phyloP scores from a whole-genome alignment of 306 rosid genomes.

The Cucumis cinereus region DNA sequence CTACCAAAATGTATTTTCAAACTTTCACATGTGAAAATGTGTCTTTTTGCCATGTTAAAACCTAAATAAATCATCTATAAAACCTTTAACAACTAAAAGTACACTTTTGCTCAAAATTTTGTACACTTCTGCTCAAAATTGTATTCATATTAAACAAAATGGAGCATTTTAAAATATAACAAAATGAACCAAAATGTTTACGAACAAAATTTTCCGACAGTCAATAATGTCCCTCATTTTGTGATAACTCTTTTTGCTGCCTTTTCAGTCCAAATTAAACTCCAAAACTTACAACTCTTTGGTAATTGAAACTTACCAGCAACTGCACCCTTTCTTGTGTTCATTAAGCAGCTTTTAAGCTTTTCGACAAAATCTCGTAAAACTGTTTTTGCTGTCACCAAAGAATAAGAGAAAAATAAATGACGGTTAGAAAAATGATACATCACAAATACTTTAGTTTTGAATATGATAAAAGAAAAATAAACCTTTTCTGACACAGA shows the following conservation, averaged over 20 bases:
- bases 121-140: not conserved
- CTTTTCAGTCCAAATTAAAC: not conserved
- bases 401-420: not conserved
- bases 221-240: not conserved
- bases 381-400: not conserved
- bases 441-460: not conserved
- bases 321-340: not conserved
- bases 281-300: not conserved
- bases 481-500: not conserved
- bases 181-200: too few relatives aligned
- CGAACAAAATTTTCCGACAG: not conserved
- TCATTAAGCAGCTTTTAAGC: not conserved
- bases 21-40: not conserved
- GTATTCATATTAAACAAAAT: too few relatives aligned
- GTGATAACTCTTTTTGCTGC: not conserved
- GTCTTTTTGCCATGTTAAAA: not conserved
- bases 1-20: not conserved
- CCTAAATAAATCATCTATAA: not conserved
- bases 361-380: not conserved
- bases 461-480: not conserved
- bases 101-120: not conserved
- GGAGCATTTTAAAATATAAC: too few relatives aligned
- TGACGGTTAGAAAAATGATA: not conserved
- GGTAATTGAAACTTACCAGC: not conserved
- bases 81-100: not conserved